Percentiles rank a stretch among this genome's conserved stretches.
phyloP scores from a whole-genome alignment of 768 basidiomycete species.

The Mycena alexandri region DNA sequence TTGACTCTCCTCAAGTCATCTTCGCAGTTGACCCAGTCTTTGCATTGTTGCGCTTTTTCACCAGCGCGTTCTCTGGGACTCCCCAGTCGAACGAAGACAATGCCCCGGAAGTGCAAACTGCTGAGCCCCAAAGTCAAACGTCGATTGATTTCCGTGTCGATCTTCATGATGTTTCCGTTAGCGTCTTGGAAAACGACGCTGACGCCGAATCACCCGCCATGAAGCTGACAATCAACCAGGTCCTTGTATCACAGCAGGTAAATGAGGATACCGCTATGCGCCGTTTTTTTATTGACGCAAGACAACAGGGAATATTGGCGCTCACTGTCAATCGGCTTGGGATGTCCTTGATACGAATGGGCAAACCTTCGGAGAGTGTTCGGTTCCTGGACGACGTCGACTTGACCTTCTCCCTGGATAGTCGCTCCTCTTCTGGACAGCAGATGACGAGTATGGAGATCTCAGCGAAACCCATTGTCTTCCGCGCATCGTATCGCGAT shows the following conservation, averaged over 20 bases:
- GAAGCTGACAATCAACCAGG: slow-evolving; percentile 82
- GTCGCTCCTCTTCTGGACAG: slow-evolving; percentile 74
- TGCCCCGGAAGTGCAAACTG: slow-evolving; percentile 28
- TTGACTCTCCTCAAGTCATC: slow-evolving; percentile 94
- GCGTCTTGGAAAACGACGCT: slow-evolving; percentile 87
- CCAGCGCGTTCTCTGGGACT: slow-evolving; percentile 59
- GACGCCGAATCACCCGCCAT: slow-evolving; percentile 88
- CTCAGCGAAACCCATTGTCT: slow-evolving; percentile 84
- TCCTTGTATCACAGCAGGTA: slow-evolving; percentile 94
- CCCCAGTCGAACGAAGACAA: slow-evolving; percentile 29
- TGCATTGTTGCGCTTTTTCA: slow-evolving; percentile 88
- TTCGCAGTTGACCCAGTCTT: slow-evolving; percentile 94
- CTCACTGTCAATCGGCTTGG: slow-evolving; percentile 85
- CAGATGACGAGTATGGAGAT: slow-evolving; percentile 88
- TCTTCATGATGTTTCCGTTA: slow-evolving; percentile 90
- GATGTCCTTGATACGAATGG: slow-evolving; percentile 95
- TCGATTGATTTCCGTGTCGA: slow-evolving; percentile 81
- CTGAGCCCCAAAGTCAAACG: slow-evolving; percentile 36
- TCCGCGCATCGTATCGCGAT: slow-evolving; percentile 96
- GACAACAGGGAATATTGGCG: slow-evolving; percentile 84
- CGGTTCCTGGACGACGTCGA: slow-evolving; percentile 95
- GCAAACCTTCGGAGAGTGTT: slow-evolving; percentile 82
- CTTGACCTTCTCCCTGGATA: slow-evolving; percentile 89
- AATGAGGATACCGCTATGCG: slow-evolving; percentile 28
- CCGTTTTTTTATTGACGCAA: slow-evolving; percentile 8